Base-by-base conservation (phyloP, 441 rosid genomes). In the Macaranga tanarius region DNA sequence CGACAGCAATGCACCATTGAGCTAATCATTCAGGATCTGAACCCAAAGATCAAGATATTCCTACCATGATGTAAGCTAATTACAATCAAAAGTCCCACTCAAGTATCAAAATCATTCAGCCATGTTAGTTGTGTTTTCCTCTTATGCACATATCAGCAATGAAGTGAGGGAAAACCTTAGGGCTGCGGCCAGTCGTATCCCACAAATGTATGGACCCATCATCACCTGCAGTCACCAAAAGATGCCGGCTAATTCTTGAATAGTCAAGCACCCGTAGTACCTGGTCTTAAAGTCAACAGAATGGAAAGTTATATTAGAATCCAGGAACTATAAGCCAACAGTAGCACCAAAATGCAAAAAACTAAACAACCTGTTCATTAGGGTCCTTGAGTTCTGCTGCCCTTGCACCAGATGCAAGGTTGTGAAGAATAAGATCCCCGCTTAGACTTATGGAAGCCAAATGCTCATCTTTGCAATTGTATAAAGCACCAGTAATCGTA, bases 401-500 rank as follows among this genome's bases (percentile, higher is more conserved):
- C 83, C 84, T 90, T 52, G 92, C 90, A 64, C 97, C 97, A 69
- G 97, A 93, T 60, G 92, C 91, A 81, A 95, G 97, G 84, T 87
- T 95, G 77, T 93, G 99, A 73, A 95, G 90, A 64, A 95, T 88
- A 59, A 95, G 87, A 82, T 95, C 95, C 65, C 98, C 99, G 73
- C 85, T 80, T 74, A 87, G 75, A 83, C 99, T 90, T 69, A 93
- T 84, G 71, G 97, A 95, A 72, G 98, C 99, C 92, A 93, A 82
- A 84, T 93, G 93, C 75, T 95, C 97, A 68, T 95, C 99, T 85
- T 93, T 95, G 81, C 95, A 92, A 70, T 95, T 95, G 88, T 93
- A 93, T 92, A 92, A 84, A 56, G 85, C 97, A 61, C 94, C 94
- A 0, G 97, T 92, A 77, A 95, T 89, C 25, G 93, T 84, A 84